Conservation (phyloP, 2,329 filamentous ascomycete genomes). For the Pochonia chlamydosporia region DNA sequence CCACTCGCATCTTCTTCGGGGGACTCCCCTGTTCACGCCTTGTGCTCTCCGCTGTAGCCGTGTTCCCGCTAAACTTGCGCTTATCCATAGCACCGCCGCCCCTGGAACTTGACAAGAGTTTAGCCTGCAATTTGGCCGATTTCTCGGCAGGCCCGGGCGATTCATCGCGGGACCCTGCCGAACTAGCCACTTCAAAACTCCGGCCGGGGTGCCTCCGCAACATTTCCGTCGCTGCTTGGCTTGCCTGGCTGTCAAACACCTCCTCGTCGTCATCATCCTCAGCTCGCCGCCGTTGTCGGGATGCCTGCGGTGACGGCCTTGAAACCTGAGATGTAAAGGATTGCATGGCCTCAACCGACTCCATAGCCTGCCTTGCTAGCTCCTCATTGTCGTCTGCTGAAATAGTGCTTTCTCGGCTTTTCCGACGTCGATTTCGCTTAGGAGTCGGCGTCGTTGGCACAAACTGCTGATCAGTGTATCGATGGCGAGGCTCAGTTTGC, state of each 20-base stretch:
- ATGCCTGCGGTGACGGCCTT: slow-evolving; percentile 21
- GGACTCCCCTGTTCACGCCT: slow-evolving; percentile 37
- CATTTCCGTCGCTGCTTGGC: slow-evolving; percentile 70
- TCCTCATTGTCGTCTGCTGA: slow-evolving; percentile 61
- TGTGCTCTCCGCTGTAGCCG: slow-evolving; percentile 24
- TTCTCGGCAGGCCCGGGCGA: slow-evolving; percentile 38
- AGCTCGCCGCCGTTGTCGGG: slow-evolving; percentile 15
- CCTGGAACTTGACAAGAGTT: slow-evolving; percentile 40
- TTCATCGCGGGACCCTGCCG: slow-evolving; percentile 36
- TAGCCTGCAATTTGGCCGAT: slow-evolving; percentile 44
- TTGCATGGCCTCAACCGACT: slow-evolving; percentile 45
- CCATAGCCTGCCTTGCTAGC: slow-evolving; percentile 47
- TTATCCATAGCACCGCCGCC: slow-evolving; percentile 38
- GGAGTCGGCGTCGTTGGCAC: slow-evolving; percentile 39
- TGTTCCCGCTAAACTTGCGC: slow-evolving; percentile 40
- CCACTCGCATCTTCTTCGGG: slow-evolving; percentile 44
- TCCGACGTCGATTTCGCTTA: slow-evolving; percentile 43
- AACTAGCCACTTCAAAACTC: slow-evolving; percentile 44
- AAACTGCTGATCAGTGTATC: slow-evolving; percentile 33
- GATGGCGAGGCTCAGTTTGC: slow-evolving; percentile 50
- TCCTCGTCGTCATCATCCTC: slow-evolving; percentile 36
- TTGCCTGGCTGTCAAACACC: slow-evolving; percentile 69
- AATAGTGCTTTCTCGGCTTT: slow-evolving; percentile 81
- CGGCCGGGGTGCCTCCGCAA: slow-evolving; percentile 54
- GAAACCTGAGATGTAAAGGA: slow-evolving; percentile 19